These are phyloP conservation scores for Creolimax fragrantissima DNA, from an alignment of 78 protist genomes.

Conservation along the genomic window DNA sequence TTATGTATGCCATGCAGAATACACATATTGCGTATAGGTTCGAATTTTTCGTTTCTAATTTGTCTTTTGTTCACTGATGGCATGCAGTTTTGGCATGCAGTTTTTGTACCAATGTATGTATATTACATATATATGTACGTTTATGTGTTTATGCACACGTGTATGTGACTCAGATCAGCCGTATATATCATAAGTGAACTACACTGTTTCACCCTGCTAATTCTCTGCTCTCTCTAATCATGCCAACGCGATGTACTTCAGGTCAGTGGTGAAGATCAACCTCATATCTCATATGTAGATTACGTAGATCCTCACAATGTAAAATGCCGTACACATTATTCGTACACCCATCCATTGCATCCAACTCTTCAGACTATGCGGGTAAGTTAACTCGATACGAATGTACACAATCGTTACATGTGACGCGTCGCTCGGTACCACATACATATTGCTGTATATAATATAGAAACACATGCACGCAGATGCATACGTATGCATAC, in stretches of 20 bases:
- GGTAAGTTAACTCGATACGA: too few relatives aligned
- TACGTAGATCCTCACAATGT: not conserved
- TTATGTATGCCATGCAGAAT: not conserved
- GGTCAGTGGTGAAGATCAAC: constrained; percentile 26
- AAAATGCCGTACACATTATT: constrained; percentile 5
- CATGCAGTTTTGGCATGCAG: too few relatives aligned
- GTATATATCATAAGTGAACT: not conserved
- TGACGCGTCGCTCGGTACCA: not conserved
- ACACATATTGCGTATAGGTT: too few relatives aligned
- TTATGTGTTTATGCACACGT: not conserved
- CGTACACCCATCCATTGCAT: constrained; percentile 32
- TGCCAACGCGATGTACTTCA: too few relatives aligned
- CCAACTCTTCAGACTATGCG: constrained; percentile 26
- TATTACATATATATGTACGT: not conserved
- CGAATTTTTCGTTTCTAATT: too few relatives aligned
- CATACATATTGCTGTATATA: not conserved
- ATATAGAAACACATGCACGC: not conserved
- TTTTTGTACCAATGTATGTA: too few relatives aligned
- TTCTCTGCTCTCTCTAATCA: too few relatives aligned
- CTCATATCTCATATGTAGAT: constrained; percentile 21
- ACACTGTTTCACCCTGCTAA: too few relatives aligned
- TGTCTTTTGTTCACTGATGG: too few relatives aligned
- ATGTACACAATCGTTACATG: too few relatives aligned
- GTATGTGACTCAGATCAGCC: not conserved
- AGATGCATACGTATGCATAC: not conserved